Base-by-base conservation (phyloP, 257 asterid genomes). In the Cordia subcordata region DNA sequence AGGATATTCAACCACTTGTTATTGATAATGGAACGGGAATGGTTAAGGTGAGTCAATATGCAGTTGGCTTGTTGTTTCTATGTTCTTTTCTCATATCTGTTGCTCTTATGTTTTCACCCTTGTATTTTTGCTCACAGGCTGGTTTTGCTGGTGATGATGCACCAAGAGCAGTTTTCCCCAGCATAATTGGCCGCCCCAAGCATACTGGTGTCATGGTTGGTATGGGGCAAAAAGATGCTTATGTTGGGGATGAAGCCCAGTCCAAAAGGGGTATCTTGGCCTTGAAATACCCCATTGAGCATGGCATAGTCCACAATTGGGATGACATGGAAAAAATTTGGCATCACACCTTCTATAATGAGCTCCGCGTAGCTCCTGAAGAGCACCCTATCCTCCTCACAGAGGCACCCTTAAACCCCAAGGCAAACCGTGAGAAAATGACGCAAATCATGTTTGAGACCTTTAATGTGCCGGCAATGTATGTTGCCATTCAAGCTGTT, bases 271-370 rank as follows among this genome's bases (percentile, higher is more conserved):
- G 81, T 57, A 76, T 72, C 15, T 59, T 76, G 18, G 69, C 78
- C 60, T 72, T 76, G 65, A 76, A 76, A 54, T 76, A 76, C 58
- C 81, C 81, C 20, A 76, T 76, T 58, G 82, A 73, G 52, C 82
- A 77, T 45, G 82, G 79, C 15, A 77, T 77, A n/a, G 82, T 77
- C 19, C 72, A 78, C 67, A 77, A 77, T 47, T 77, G 82, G 82
- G 82, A 77, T 73, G 82, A 77, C 67, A 77, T 77, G 82, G 82
- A 77, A 61, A 77, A 72, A 62, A 77, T 76, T 17, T 76, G 81
- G 81, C 81, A 76, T 57, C 81, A 76, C 45, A 76, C 78, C 1
- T 76, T 76, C 50, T 74, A 67, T 63, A 76, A 76, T 21, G 81
- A 77, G 73, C 82, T 77, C 37, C 82, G 82, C 66, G 82, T 77